Conservation (phyloP, 768 basidiomycete genomes). For the Candolleomyces aberdarensis region DNA sequence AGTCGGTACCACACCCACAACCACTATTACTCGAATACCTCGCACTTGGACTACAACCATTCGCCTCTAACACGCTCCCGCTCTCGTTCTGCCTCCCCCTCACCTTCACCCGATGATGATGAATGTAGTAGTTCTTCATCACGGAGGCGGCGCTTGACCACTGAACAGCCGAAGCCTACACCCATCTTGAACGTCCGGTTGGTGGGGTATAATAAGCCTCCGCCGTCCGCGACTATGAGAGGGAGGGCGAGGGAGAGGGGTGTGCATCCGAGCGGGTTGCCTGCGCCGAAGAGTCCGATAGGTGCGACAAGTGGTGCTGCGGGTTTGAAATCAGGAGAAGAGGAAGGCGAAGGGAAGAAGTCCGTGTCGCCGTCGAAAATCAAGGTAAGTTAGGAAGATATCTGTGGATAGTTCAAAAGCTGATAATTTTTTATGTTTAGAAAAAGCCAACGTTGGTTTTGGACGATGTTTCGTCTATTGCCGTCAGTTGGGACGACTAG, state of each 20-base stretch:
- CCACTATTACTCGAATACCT: neutral
- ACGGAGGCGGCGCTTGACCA: neutral
- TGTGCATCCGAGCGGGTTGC: neutral
- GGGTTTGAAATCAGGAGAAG: neutral
- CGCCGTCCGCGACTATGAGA: neutral
- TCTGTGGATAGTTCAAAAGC: no score
- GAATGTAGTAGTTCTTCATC: neutral
- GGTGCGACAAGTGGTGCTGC: neutral
- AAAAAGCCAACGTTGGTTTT: conserved; percentile 1
- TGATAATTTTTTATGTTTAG: neutral
- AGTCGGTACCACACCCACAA: neutral
- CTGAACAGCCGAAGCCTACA: conserved; percentile 1
- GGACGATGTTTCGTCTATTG: conserved; percentile 7
- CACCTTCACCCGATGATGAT: neutral
- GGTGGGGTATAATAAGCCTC: neutral
- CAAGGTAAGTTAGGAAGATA: no score
- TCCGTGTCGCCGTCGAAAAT: neutral
- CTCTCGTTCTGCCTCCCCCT: neutral
- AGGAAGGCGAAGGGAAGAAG: neutral
- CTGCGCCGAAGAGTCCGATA: neutral
- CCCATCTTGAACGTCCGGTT: conserved; percentile 1
- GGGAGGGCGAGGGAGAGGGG: conserved; percentile 3
- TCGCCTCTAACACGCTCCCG: neutral
- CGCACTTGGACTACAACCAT: neutral
- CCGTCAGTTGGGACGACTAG: conserved; percentile 6